Conservation (phyloP, 305 asterid genomes). For the Andrographis paniculata region DNA sequence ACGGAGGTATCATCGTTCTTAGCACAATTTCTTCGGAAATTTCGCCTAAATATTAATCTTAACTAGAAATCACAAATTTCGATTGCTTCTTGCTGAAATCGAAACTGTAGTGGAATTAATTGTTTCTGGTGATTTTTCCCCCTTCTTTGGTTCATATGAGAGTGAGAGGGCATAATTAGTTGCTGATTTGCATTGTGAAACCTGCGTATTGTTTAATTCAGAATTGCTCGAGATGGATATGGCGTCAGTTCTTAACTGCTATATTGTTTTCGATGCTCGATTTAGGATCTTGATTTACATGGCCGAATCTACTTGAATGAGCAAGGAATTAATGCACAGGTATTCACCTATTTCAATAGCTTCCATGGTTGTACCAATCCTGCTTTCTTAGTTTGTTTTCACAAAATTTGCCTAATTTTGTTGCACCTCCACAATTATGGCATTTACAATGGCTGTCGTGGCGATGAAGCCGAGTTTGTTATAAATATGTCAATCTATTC, state of each 20-base stretch:
- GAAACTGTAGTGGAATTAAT: not conserved
- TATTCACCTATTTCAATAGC: slow-evolving; percentile 15
- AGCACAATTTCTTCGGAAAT: not conserved
- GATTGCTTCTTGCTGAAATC: not conserved
- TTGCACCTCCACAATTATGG: too few relatives aligned
- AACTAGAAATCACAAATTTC: not conserved
- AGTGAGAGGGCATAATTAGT: too few relatives aligned
- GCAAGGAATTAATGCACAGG: slow-evolving; percentile 99
- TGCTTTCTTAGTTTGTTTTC: not conserved
- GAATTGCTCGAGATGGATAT: slow-evolving; percentile 3
- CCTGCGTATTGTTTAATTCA: slow-evolving; percentile 6
- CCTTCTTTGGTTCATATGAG: too few relatives aligned
- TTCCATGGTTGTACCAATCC: not conserved
- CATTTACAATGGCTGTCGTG: too few relatives aligned
- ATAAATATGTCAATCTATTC: too few relatives aligned
- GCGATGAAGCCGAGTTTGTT: too few relatives aligned
- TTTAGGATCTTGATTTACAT: slow-evolving; percentile 72
- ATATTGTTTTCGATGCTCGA: slow-evolving; percentile 20
- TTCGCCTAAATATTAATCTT: not conserved
- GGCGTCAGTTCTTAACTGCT: not conserved
- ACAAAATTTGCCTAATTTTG: not conserved
- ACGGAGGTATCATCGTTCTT: slow-evolving; percentile 15
- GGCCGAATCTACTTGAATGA: slow-evolving; percentile 92
- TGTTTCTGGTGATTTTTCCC: not conserved
- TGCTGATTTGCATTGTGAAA: slow-evolving; percentile 5